A percentile compares a stretch with the other conserved stretches of the same genome.
phyloP scores from a whole-genome alignment of 2,329 filamentous ascomycete genomes.

The Hymenoscyphus fraxineus region DNA sequence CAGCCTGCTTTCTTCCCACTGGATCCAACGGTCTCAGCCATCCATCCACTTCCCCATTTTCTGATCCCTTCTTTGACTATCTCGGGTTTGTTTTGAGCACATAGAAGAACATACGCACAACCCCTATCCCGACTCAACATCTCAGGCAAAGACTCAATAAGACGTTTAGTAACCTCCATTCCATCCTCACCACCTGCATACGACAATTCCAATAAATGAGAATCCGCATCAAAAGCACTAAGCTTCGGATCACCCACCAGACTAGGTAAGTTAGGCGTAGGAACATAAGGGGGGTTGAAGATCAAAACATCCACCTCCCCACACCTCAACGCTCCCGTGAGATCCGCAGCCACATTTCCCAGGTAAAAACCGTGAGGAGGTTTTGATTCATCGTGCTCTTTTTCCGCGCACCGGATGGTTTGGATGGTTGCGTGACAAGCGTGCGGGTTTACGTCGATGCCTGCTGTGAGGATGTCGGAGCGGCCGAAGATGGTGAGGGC shows the following conservation, averaged over 20 bases:
- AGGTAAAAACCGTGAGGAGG: conserved; percentile 51
- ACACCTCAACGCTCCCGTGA: conserved; percentile 57
- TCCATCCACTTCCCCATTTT: conserved; percentile 61
- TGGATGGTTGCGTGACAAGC: conserved; percentile 72
- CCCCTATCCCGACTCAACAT: conserved; percentile 62
- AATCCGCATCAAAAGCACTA: conserved; percentile 69
- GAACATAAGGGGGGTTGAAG: conserved; percentile 97
- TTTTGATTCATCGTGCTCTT: conserved; percentile 36
- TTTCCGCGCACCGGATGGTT: conserved; percentile 56
- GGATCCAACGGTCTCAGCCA: conserved; percentile 69
- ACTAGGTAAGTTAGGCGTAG: conserved; percentile 69
- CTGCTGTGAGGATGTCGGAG: conserved; percentile 65
- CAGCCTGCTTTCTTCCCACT: conserved; percentile 88
- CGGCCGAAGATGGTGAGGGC: conserved; percentile 68
- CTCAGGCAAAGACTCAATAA: conserved; percentile 65
- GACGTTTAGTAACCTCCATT: conserved; percentile 85
- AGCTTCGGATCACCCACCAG: conserved; percentile 37
- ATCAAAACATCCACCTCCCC: conserved; percentile 75
- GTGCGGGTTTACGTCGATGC: conserved; percentile 79
- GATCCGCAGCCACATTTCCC: conserved; percentile 66
- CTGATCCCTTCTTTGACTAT: conserved; percentile 63
- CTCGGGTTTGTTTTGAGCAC: conserved; percentile 83
- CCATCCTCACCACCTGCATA: conserved; percentile 88
- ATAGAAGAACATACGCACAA: conserved; percentile 85
- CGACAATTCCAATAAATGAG: conserved; percentile 75